Evolutionary conservation across 2,329 filamentous ascomycete species (phyloP), one percentile per base, ranked within the genome.

Genomic region (Sphaerulina vaccinii): DNA sequence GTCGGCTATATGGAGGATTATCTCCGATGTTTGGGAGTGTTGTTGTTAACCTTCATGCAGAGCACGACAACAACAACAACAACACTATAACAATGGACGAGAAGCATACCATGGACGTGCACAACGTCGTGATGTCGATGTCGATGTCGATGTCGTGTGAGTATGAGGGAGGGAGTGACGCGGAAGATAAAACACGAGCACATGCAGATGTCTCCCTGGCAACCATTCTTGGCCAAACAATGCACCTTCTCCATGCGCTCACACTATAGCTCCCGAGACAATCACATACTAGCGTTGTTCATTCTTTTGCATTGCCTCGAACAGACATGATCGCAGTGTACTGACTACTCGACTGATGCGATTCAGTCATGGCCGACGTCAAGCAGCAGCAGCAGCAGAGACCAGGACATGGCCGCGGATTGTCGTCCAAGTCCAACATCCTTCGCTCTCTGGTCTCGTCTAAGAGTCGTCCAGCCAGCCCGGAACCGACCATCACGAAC

Each of bases 361-460:
- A 16, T 27, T 18, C 15, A 24, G 27, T 15, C 36, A 52, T 57
- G 48, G 47, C 44, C 48, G 53, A 60, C 41, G 49, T 53, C 43
- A 42, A 52, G 23, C 56, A 54, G 15, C 35, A 42, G 19, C 37
- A 52, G 18, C 56, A 54, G 16, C 32, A 33, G 16, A 40, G 33
- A 15, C 42, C 37, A 11, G 48, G 47, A 23, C 54, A 57, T 43
- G 63, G 59, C 45, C 64, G 66, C 49, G 64, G 63, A 42, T 55
- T 56, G 23, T 67, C 64, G 35, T 66, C 64, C 42, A 64, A 64
- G 51, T 69, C 77, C 7, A 75, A 74, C 32, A 71, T 76, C 37
- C 70, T 83, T 55, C 78, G 76, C 62, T 77, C 79, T 16, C 74
- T 82, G 50, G 75, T 82, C 59, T 70, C 73, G 16, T 69, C 77